Evolutionary conservation across 305 asterid species (phyloP).

Genomic region (Fraxinus paxiana): DNA sequence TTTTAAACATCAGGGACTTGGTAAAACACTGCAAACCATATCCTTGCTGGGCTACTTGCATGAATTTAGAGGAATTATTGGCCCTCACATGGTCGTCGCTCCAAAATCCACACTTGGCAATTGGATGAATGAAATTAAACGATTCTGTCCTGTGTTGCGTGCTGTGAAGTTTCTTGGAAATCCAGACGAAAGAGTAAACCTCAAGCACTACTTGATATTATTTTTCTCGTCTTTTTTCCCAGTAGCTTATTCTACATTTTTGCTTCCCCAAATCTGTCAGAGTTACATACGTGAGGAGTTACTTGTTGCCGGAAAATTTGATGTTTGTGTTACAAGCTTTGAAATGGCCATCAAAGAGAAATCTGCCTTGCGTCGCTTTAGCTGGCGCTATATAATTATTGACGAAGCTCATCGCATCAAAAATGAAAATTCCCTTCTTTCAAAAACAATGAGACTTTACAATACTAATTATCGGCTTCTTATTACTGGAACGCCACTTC

Average conservation of each 20-base stretch:
- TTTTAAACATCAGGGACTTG: slow-evolving; percentile 65
- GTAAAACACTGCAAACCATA: slow-evolving; percentile 96
- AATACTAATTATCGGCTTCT: slow-evolving; percentile 89
- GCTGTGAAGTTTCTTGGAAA: slow-evolving; percentile 97
- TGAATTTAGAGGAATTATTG: slow-evolving; percentile 94
- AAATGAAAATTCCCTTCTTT: slow-evolving; percentile 93
- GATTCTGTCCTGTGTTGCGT: slow-evolving; percentile 86
- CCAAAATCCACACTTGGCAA: slow-evolving; percentile 99
- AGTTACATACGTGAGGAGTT: slow-evolving; percentile 84
- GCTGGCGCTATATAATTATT: slow-evolving; percentile 96
- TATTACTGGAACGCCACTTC: slow-evolving; percentile 97
- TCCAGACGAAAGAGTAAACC: slow-evolving; percentile 93
- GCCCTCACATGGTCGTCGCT: slow-evolving; percentile 99
- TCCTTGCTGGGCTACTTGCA: slow-evolving; percentile 91
- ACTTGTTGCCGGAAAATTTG: slow-evolving; percentile 96
- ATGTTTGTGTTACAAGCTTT: slow-evolving; percentile 95
- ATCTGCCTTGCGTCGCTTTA: slow-evolving; percentile 78
- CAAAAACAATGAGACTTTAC: slow-evolving; percentile 90
- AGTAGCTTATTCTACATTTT: slow-evolving; percentile 8
- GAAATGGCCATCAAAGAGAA: slow-evolving; percentile 99
- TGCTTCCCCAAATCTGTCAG: slow-evolving; percentile 38
- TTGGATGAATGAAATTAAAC: slow-evolving; percentile 98
- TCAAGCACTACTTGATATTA: slow-evolving; percentile 6
- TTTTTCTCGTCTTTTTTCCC: slow-evolving; percentile 10
- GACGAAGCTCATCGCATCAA: slow-evolving; percentile 99